Evolutionary conservation across 257 asterid species (phyloP).

Genomic region (Solanum lycopersicoides): DNA sequence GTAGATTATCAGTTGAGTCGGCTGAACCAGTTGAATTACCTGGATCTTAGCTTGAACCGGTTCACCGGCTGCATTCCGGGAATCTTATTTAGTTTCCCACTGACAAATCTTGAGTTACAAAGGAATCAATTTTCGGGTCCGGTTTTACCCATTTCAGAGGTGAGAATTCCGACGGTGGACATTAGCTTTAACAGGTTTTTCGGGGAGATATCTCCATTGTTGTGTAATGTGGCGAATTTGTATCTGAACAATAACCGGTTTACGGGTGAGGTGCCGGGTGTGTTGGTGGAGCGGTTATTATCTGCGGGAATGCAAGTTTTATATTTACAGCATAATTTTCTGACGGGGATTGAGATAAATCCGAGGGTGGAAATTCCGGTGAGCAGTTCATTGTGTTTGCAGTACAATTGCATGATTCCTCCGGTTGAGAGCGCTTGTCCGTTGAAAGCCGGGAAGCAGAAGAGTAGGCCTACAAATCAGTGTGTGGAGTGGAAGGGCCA

Average conservation of each 20-base stretch:
- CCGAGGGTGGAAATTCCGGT: slow-evolving; percentile 78
- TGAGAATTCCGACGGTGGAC: slow-evolving; percentile 61
- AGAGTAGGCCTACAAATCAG: slow-evolving; percentile 75
- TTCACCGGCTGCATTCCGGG: slow-evolving; percentile 71
- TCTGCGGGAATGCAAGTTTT: slow-evolving; percentile 43
- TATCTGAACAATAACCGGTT: slow-evolving; percentile 90
- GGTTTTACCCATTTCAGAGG: slow-evolving; percentile 44
- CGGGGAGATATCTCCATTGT: slow-evolving; percentile 67
- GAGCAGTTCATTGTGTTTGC: slow-evolving; percentile 75
- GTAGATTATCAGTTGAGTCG: slow-evolving; percentile 37
- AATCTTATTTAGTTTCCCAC: slow-evolving; percentile 40
- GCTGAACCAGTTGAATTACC: slow-evolving; percentile 43
- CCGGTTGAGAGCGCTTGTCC: slow-evolving; percentile 87
- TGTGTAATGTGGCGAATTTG: slow-evolving; percentile 63
- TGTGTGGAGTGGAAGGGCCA: slow-evolving; percentile 68
- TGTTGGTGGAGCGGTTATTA: slow-evolving; percentile 63
- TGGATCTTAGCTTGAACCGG: slow-evolving; percentile 75
- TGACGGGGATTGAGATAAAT: slow-evolving; percentile 76
- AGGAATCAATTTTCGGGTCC: slow-evolving; percentile 61
- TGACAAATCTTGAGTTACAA: slow-evolving; percentile 63
- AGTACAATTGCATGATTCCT: slow-evolving; percentile 86
- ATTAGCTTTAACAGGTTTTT: slow-evolving; percentile 74
- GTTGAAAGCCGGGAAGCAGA: slow-evolving; percentile 72
- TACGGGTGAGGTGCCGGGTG: slow-evolving; percentile 65
- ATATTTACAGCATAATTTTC: slow-evolving; percentile 74